These are phyloP conservation scores for Vaccinium darrowii DNA, from an alignment of 148 eudicot genomes.

Conservation along the genomic window DNA sequence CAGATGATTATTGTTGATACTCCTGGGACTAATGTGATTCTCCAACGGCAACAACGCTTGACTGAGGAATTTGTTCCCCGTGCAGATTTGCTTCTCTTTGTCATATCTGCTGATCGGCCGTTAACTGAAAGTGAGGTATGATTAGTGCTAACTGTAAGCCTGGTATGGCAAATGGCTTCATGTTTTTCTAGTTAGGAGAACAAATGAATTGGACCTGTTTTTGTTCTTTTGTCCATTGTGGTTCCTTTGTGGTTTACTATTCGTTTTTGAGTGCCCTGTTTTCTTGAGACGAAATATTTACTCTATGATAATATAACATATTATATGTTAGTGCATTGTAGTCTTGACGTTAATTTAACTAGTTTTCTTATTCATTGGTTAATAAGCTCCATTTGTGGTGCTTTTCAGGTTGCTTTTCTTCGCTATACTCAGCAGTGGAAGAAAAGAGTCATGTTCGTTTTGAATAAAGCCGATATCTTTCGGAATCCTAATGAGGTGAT, in stretches of 20 bases:
- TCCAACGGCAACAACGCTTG: slow-evolving; percentile 93
- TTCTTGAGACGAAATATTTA: not conserved
- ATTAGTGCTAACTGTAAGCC: slow-evolving; percentile 12
- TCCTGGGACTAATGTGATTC: slow-evolving; percentile 98
- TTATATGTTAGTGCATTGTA: slow-evolving; percentile 1
- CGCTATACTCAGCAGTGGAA: slow-evolving; percentile 97
- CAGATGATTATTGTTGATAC: slow-evolving; percentile 98
- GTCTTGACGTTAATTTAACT: not conserved
- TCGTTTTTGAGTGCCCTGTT: not conserved
- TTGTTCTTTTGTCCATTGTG: not conserved
- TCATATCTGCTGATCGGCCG: slow-evolving; percentile 94
- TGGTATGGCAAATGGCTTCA: not conserved
- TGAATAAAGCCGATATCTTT: slow-evolving; percentile 88
- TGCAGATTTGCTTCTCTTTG: slow-evolving; percentile 94
- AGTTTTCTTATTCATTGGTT: not conserved
- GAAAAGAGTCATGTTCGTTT: slow-evolving; percentile 80
- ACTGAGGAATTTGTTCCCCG: slow-evolving; percentile 99
- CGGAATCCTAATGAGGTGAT: slow-evolving; percentile 60
- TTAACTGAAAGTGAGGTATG: slow-evolving; percentile 96
- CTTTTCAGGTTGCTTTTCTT: slow-evolving; percentile 81
- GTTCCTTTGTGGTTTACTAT: slow-evolving; percentile 10
- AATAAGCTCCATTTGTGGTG: slow-evolving; percentile 20
- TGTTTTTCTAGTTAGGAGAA: not conserved
- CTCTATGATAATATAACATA: not conserved
- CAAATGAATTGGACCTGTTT: not conserved